These are phyloP conservation scores for Roridomyces roridus DNA, from an alignment of 768 basidiomycete species.

Conservation along the genomic window DNA sequence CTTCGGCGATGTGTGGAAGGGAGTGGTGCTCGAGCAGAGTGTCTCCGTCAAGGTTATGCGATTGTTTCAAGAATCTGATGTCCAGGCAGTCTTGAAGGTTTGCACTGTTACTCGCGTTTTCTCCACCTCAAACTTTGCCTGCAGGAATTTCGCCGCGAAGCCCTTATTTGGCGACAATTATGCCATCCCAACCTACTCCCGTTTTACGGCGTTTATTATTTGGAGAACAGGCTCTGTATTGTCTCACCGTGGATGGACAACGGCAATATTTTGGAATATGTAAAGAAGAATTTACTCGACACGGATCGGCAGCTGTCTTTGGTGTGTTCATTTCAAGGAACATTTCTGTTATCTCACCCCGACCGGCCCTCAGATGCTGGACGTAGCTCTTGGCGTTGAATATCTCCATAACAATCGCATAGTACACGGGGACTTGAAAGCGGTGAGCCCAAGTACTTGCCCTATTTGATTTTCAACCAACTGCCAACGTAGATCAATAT, in stretches of 20 bases:
- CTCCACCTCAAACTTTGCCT: no score
- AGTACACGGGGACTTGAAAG: no score
- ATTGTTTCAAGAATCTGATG: not conserved
- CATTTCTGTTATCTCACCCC: no score
- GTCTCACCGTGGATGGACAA: conserved; percentile 36
- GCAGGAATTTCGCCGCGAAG: conserved; percentile 19
- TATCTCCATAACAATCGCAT: no score
- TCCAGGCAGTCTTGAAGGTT: not conserved
- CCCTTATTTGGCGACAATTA: conserved; percentile 26
- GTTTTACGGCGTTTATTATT: conserved; percentile 25
- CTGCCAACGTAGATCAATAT: conserved; percentile 19
- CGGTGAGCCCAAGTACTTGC: no score
- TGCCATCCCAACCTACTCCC: conserved; percentile 27
- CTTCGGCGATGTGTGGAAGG: no score
- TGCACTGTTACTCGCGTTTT: not conserved
- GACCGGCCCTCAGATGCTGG: no score
- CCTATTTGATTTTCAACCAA: no score
- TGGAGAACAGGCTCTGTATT: conserved; percentile 22
- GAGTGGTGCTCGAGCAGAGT: not conserved
- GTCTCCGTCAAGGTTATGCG: conserved; percentile 2
- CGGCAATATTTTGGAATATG: conserved; percentile 28
- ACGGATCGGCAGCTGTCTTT: no score
- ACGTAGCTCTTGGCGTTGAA: no score
- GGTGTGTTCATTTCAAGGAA: no score
- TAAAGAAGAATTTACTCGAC: conserved; percentile 2